Conservation (phyloP, 306 rosid genomes). For the Trichosanthes cucumerina region DNA sequence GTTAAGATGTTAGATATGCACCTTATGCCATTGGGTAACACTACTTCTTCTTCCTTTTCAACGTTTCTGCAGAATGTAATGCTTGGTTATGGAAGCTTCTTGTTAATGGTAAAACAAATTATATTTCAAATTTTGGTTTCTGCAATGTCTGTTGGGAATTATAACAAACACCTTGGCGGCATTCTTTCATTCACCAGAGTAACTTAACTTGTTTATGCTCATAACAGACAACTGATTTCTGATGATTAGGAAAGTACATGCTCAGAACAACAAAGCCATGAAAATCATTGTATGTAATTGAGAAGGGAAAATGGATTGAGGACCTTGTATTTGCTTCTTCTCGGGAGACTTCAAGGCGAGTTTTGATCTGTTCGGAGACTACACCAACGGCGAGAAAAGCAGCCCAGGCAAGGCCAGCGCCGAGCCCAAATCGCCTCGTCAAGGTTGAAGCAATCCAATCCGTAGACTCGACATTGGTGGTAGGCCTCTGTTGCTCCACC, state of each 20-base stretch:
- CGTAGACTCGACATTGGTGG: conserved; percentile 49
- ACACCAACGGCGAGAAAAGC: conserved; percentile 76
- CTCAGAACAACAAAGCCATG: background rate
- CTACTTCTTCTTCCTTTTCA: conserved; percentile 67
- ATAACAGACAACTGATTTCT: background rate
- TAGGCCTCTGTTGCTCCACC: conserved; percentile 34
- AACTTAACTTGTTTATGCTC: background rate
- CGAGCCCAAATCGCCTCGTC: conserved; percentile 81
- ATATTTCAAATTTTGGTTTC: background rate
- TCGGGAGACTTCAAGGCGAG: conserved; percentile 85
- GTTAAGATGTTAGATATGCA: conserved; percentile 12
- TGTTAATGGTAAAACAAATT: background rate
- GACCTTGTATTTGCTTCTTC: conserved; percentile 79
- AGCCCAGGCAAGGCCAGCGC: conserved; percentile 97
- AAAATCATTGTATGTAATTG: background rate
- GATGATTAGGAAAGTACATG: background rate
- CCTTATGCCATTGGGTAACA: conserved; percentile 85
- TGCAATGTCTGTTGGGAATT: background rate
- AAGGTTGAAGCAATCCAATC: conserved; percentile 83
- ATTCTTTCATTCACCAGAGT: background rate
- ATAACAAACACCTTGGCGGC: background rate
- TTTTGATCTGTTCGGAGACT: conserved; percentile 86
- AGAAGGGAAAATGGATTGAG: conserved; percentile 1
- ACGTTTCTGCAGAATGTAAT: conserved; percentile 26
- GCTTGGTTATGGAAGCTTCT: background rate